phyloP scores from a whole-genome alignment of 371 early-diverging fungal species.

The Rhizopus microsporus region DNA sequence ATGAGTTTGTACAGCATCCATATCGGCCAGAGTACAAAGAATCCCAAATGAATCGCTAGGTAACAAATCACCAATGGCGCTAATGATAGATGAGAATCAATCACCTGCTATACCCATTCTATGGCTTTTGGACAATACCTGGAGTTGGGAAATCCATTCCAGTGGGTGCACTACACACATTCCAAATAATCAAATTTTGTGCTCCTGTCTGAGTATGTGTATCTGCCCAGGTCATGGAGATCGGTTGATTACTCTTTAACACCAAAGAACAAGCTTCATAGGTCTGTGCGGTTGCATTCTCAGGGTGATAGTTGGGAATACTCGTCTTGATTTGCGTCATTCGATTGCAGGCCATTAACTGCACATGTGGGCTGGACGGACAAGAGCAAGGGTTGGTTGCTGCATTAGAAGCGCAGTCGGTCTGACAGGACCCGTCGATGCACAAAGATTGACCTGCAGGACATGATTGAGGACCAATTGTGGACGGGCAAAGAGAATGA shows the following conservation, averaged over 20 bases:
- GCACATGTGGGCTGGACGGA: slow-evolving; percentile 15
- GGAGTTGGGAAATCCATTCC: slow-evolving; percentile 35
- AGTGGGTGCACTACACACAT: slow-evolving; percentile 36
- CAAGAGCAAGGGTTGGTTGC: slow-evolving; percentile 20
- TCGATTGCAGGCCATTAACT: slow-evolving; percentile 15
- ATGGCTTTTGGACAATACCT: slow-evolving; percentile 12
- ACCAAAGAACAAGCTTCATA: slow-evolving; percentile 37
- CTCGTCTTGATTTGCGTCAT: slow-evolving; percentile 11
- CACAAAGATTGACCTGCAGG: slow-evolving; percentile 17
- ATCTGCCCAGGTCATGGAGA: slow-evolving; percentile 30
- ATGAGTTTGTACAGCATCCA: slow-evolving; percentile 44
- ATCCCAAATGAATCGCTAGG: slow-evolving; percentile 20
- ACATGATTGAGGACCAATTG: slow-evolving; percentile 20
- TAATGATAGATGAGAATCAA: slow-evolving; percentile 5
- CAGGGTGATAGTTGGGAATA: slow-evolving; percentile 38
- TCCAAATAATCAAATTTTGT: slow-evolving; percentile 30
- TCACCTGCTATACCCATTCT: too few relatives aligned
- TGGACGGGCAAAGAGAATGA: slow-evolving; percentile 18
- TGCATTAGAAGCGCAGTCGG: slow-evolving; percentile 5
- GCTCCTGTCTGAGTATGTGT: neutral
- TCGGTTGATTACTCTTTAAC: slow-evolving; percentile 19
- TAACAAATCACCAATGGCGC: slow-evolving; percentile 37
- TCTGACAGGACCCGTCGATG: slow-evolving; percentile 29
- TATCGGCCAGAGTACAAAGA: slow-evolving; percentile 22
- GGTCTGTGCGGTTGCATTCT: slow-evolving; percentile 38